phyloP scores from a whole-genome alignment of 805 yeast genomes.

The Metschnikowia reukaufii region DNA sequence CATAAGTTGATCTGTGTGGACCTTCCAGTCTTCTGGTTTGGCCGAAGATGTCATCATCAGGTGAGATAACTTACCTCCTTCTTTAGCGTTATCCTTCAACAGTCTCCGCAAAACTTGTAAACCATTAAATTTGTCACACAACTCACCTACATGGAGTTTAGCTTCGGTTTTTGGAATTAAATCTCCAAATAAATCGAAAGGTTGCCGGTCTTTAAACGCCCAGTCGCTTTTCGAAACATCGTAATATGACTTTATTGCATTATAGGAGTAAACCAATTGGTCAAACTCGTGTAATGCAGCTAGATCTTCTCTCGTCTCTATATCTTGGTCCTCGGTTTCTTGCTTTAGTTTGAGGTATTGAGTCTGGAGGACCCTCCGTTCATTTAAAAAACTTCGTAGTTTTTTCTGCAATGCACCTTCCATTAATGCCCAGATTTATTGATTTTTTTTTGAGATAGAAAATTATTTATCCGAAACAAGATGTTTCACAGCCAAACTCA shows the following conservation, averaged over 20 bases:
- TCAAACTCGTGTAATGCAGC: conserved; percentile 28
- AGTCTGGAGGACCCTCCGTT: conserved; percentile 9
- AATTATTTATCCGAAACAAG: background rate
- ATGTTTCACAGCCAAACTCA: background rate
- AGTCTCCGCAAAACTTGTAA: conserved; percentile 31
- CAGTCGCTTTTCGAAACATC: conserved; percentile 21
- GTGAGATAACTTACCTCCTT: conserved; percentile 30
- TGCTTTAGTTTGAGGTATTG: conserved; percentile 9
- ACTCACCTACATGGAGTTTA: conserved; percentile 24
- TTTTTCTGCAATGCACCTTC: conserved; percentile 14
- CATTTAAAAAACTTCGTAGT: conserved; percentile 13
- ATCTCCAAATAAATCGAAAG: conserved; percentile 20
- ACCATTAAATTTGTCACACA: conserved; percentile 21
- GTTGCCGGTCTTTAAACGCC: conserved; percentile 16
- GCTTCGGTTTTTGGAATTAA: conserved; percentile 22
- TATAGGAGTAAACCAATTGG: conserved; percentile 26
- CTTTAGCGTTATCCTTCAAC: conserved; percentile 30
- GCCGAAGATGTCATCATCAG: conserved; percentile 14
- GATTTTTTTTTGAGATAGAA: background rate
- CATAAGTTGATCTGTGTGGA: background rate
- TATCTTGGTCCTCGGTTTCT: conserved; percentile 7
- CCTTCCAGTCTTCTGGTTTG: background rate
- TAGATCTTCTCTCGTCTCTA: conserved; percentile 15
- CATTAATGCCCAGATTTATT: conserved; percentile 7
- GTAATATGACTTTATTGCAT: conserved; percentile 27